A percentile compares a stretch with the other conserved stretches of the same genome.
Conservation (phyloP, 495 filamentous ascomycete species). For the Neohortaea acidophila region DNA sequence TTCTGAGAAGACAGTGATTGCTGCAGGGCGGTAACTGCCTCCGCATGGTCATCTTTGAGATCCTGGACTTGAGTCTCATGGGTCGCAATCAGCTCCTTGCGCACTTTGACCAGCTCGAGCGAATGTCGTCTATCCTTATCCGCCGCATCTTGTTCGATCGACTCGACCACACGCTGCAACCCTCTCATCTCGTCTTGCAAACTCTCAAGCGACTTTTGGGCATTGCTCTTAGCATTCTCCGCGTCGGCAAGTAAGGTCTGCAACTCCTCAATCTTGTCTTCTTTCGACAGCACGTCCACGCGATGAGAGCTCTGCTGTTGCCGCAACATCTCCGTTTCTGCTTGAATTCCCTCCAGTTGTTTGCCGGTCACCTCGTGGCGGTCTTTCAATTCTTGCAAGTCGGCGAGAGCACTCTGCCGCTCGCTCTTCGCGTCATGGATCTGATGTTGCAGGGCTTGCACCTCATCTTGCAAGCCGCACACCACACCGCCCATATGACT, state of each 20-base stretch:
- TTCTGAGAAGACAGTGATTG: not conserved
- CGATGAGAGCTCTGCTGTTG: too few relatives aligned
- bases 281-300: too few relatives aligned
- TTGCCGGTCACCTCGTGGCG: not conserved
- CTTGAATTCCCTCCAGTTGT: not conserved
- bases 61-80: slow-evolving; percentile 1
- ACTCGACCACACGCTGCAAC: slow-evolving; percentile 9
- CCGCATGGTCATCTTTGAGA: slow-evolving; percentile 1
- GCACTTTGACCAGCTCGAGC: not conserved
- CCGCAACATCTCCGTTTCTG: too few relatives aligned
- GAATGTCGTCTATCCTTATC: slow-evolving; percentile 5
- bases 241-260: slow-evolving; percentile 4
- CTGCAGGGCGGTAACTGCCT: not conserved
- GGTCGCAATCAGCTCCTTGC: slow-evolving; percentile 5
- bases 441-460: slow-evolving; percentile 6
- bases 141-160: slow-evolving; percentile 1
- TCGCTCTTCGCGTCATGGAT: slow-evolving; percentile 1
- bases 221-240: slow-evolving; percentile 3
- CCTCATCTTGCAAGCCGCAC: slow-evolving; percentile 5
- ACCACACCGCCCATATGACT: not conserved
- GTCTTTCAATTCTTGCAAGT: not conserved
- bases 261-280: slow-evolving; percentile 7
- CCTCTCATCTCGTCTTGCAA: slow-evolving; percentile 7
- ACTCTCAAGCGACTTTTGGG: slow-evolving; percentile 1
- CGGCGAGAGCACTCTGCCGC: not conserved